A percentile compares a stretch with the other conserved stretches of the same genome.
These are phyloP conservation scores for Chamaecrista fasciculata DNA, from an alignment of 306 rosid species.

Conservation along the genomic window DNA sequence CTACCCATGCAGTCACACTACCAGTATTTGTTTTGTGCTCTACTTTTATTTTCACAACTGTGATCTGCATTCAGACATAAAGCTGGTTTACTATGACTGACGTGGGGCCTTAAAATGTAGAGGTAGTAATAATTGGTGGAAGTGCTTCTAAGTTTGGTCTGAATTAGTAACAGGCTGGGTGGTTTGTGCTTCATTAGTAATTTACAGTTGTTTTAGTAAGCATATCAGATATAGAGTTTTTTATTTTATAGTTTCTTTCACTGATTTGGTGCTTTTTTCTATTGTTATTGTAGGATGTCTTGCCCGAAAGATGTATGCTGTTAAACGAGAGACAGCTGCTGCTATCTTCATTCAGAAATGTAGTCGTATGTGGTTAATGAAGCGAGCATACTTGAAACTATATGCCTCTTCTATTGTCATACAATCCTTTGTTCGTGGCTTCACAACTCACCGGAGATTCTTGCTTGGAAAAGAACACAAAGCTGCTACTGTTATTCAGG, in stretches of 20 bases:
- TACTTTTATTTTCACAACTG: background rate
- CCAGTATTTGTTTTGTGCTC: background rate
- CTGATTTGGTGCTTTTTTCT: constrained; percentile 23
- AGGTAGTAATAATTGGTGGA: constrained; percentile 13
- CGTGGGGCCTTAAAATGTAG: constrained; percentile 3
- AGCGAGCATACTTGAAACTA: constrained; percentile 48
- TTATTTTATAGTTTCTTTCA: constrained; percentile 5
- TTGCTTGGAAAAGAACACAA: constrained; percentile 60
- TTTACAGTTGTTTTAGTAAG: background rate
- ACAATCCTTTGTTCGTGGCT: constrained; percentile 72
- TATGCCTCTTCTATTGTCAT: constrained; percentile 53
- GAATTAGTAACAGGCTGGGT: background rate
- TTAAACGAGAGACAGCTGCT: constrained; percentile 69
- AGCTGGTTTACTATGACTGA: background rate
- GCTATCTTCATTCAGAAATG: constrained; percentile 61
- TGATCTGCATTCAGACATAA: constrained; percentile 8
- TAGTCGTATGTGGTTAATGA: constrained; percentile 58
- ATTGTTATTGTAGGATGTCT: constrained; percentile 59
- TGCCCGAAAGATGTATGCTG: constrained; percentile 57
- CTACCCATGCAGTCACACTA: background rate
- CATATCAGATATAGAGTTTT: background rate
- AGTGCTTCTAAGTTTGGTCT: constrained; percentile 3
- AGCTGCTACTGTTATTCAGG: constrained; percentile 89
- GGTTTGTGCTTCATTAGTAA: background rate
- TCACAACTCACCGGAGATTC: constrained; percentile 60